A percentile compares a stretch with the other conserved stretches of the same genome.
These are phyloP conservation scores for Calonectria fujianensis DNA, from an alignment of 2,329 filamentous ascomycete genomes.

Conservation along the genomic window DNA sequence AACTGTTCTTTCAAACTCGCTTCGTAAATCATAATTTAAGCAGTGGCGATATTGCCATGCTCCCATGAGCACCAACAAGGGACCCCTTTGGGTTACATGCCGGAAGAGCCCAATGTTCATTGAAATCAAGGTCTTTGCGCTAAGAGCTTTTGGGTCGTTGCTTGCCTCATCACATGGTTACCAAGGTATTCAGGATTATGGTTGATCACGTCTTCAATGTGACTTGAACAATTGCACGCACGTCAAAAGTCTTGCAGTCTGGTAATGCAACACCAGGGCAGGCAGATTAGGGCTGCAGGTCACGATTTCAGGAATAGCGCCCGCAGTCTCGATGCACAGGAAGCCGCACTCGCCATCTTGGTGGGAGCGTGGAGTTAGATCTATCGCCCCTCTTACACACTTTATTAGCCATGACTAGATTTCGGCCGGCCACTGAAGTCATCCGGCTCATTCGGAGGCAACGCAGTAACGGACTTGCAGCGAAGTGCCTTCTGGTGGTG, in stretches of 20 bases:
- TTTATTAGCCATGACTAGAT: conserved; percentile 23
- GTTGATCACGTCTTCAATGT: background rate
- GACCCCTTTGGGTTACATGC: background rate
- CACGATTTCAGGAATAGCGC: conserved; percentile 63
- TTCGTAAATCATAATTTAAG: background rate
- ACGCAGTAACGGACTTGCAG: conserved; percentile 34
- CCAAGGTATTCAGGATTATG: background rate
- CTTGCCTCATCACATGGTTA: conserved; percentile 13
- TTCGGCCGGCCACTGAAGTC: conserved; percentile 24
- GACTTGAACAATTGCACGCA: background rate
- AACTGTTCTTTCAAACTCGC: background rate
- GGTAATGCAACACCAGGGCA: conserved; percentile 12
- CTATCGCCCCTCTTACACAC: conserved; percentile 8
- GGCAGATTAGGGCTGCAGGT: conserved; percentile 59
- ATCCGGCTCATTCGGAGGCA: conserved; percentile 43
- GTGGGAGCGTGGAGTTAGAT: conserved; percentile 25
- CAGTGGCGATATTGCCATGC: background rate
- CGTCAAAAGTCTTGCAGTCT: conserved; percentile 2
- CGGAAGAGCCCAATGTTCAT: conserved; percentile 8
- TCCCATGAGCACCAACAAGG: conserved; percentile 1
- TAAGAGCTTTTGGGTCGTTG: background rate
- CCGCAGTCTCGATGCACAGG: conserved; percentile 47
- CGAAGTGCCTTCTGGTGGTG: conserved; percentile 39
- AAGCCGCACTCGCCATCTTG: conserved; percentile 23
- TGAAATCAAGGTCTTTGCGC: background rate